A percentile compares a stretch with the other conserved stretches of the same genome.
These are phyloP conservation scores for Amylostereum areolatum DNA, from an alignment of 1,284 basidiomycete species.

Conservation along the genomic window DNA sequence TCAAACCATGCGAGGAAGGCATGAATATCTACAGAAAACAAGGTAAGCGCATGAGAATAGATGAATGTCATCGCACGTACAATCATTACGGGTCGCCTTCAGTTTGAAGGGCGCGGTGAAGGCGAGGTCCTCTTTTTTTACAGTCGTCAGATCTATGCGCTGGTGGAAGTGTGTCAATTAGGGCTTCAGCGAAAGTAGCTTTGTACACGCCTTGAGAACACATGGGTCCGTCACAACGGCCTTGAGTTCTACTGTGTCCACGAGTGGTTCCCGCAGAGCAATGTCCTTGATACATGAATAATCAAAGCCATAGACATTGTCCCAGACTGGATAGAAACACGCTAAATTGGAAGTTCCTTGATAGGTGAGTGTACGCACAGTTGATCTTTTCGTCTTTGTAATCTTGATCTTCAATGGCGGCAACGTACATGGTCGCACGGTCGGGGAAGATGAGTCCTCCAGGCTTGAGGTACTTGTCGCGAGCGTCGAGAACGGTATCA, in stretches of 20 bases:
- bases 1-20: constrained; percentile 99
- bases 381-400: constrained; percentile 99
- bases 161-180: constrained; percentile 21
- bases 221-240: constrained; percentile 89
- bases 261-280: constrained; percentile 91
- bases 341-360: neutral
- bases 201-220: constrained; percentile 63
- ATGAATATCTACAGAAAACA: constrained; percentile 67
- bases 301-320: constrained; percentile 99
- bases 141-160: constrained; percentile 89
- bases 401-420: constrained; percentile 98
- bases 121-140: constrained; percentile 91
- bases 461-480: constrained; percentile 94
- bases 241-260: constrained; percentile 96
- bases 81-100: constrained; percentile 86
- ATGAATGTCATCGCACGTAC: constrained; percentile 38
- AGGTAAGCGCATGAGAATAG: constrained; percentile 2
- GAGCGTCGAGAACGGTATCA: constrained; percentile 93
- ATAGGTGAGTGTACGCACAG: constrained; percentile 48
- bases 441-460: constrained; percentile 96
- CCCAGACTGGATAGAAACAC: constrained; percentile 75
- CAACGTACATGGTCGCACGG: constrained; percentile 88
- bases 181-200: neutral
- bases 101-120: constrained; percentile 83
- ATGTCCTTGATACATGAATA: constrained; percentile 99